Conservation (phyloP, 805 yeast genomes). For the Torulaspora maleeae region DNA sequence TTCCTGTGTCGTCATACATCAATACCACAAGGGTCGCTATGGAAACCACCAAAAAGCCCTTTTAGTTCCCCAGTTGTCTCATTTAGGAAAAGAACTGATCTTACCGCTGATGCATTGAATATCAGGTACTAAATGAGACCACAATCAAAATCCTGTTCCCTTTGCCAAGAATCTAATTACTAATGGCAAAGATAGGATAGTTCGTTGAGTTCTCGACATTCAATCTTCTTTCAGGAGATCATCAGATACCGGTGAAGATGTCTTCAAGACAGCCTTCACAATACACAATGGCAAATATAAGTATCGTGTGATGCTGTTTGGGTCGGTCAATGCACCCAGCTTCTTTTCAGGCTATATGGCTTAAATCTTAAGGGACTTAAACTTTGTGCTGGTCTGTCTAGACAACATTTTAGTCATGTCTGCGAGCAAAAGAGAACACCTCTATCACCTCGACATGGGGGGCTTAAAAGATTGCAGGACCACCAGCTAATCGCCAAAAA, state of each 20-base stretch:
- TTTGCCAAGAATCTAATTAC: not conserved
- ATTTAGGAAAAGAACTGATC: no score
- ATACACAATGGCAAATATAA: not conserved
- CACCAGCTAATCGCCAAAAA: not conserved
- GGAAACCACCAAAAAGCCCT: no score
- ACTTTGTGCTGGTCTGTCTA: not conserved
- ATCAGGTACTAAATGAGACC: not conserved
- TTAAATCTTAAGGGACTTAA: not conserved
- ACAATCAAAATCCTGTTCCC: no score
- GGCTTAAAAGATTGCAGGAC: not conserved
- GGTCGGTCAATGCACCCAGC: no score
- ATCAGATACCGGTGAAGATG: not conserved
- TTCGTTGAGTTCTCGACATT: not conserved
- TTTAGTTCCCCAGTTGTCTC: no score
- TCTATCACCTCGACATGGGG: not conserved
- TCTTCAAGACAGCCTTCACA: not conserved
- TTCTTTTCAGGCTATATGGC: not conserved
- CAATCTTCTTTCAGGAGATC: not conserved
- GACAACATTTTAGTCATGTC: not conserved
- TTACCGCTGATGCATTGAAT: not conserved
- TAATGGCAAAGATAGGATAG: not conserved
- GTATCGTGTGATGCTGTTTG: not conserved
- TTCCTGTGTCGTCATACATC: no score
- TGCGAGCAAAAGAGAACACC: not conserved
- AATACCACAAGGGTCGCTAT: no score